Conservation (phyloP, 2,329 filamentous ascomycete genomes). For the Periconia sp. region DNA sequence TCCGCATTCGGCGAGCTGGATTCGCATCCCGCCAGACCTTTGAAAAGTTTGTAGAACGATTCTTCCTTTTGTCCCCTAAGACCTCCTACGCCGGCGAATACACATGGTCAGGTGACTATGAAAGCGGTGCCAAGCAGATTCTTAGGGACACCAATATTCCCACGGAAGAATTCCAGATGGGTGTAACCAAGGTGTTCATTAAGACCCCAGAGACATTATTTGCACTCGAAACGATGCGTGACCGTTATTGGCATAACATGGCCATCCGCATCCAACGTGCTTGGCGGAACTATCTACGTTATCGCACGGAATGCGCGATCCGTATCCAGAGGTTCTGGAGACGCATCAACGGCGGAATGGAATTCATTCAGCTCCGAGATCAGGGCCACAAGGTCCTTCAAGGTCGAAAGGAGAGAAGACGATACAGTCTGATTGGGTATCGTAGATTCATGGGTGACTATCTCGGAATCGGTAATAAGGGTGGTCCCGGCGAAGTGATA, state of each 20-base stretch:
- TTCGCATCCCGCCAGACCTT: constrained; percentile 98
- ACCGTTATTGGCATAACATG: constrained; percentile 99
- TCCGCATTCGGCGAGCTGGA: constrained; percentile 92
- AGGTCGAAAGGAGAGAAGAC: constrained; percentile 86
- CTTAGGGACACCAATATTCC: constrained; percentile 96
- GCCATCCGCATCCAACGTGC: constrained; percentile 95
- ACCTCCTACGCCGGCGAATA: constrained; percentile 97
- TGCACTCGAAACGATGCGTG: constrained; percentile 95
- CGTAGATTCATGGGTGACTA: constrained; percentile 95
- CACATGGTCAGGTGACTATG: constrained; percentile 88
- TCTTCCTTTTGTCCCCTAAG: constrained; percentile 92
- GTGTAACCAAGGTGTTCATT: constrained; percentile 96
- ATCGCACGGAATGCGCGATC: constrained; percentile 88
- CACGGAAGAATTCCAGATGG: constrained; percentile 94
- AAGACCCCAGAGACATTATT: constrained; percentile 98
- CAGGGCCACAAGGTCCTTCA: constrained; percentile 82
- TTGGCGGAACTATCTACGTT: constrained; percentile 94
- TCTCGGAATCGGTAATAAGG: constrained; percentile 80
- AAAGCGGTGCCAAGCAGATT: constrained; percentile 89
- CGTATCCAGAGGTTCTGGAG: constrained; percentile 96
- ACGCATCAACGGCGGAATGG: constrained; percentile 87
- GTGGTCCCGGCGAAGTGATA: constrained; percentile 81
- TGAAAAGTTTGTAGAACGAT: constrained; percentile 97
- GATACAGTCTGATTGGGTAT: constrained; percentile 90
- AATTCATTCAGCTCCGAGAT: constrained; percentile 87